Conservation (phyloP, 164 flowering plant genomes). For the Dillenia suffruticosa region DNA sequence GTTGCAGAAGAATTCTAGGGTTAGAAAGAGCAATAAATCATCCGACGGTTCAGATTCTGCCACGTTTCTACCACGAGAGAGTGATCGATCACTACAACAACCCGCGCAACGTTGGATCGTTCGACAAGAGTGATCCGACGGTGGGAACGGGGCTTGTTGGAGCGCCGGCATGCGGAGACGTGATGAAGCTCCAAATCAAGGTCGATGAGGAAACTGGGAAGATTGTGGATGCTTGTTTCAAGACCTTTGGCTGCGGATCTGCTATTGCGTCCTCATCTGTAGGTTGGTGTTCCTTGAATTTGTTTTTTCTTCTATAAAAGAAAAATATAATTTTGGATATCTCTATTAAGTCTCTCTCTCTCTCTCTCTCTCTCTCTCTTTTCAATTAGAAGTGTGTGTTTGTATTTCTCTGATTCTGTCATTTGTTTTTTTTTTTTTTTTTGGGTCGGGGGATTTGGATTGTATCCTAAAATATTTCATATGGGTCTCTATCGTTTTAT, state of each 20-base stretch:
- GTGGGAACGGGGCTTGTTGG: slow-evolving; percentile 98
- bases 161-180: slow-evolving; percentile 99
- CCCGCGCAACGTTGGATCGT: slow-evolving; percentile 93
- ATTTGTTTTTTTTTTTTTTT: neutral
- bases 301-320: neutral
- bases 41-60: slow-evolving; percentile 3
- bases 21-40: slow-evolving; percentile 10
- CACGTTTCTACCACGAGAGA: slow-evolving; percentile 80
- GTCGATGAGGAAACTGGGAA: slow-evolving; percentile 74
- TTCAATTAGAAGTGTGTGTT: neutral
- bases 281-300: slow-evolving; percentile 26
- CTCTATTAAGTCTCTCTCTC: neutral
- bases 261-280: slow-evolving; percentile 69
- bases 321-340: neutral
- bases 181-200: slow-evolving; percentile 95
- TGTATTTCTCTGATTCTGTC: neutral
- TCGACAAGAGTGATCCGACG: slow-evolving; percentile 86
- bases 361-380: too few species aligned
- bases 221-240: slow-evolving; percentile 88
- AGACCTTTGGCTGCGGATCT: slow-evolving; percentile 84
- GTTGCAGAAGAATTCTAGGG: slow-evolving; percentile 24
- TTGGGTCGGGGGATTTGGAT: slow-evolving; percentile 12
- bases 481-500: too few species aligned
- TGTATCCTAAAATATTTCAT: too few species aligned
- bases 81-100: slow-evolving; percentile 96